Percentiles rank a stretch among this genome's conserved stretches.
Conservation (phyloP, 352 stramenopile genomes). For the Phytophthora tubulina region DNA sequence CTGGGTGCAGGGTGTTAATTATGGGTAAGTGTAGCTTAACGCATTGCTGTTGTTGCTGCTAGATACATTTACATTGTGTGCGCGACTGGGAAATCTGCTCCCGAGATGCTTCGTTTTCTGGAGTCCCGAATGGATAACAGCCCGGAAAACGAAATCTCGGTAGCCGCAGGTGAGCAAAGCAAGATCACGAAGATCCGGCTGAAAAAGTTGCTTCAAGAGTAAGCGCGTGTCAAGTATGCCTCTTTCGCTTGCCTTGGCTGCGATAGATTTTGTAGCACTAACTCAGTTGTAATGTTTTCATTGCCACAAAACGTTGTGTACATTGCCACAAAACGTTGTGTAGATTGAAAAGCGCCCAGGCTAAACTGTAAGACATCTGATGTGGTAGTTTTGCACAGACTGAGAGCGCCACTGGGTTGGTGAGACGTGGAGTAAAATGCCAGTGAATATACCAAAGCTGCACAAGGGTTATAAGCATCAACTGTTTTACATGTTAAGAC, state of each 20-base stretch:
- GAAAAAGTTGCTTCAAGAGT: constrained; percentile 71
- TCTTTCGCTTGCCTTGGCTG: too few species aligned
- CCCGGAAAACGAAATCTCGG: constrained; percentile 54
- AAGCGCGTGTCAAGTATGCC: constrained; percentile 24
- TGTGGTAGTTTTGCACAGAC: too few species aligned
- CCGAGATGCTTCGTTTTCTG: constrained; percentile 80
- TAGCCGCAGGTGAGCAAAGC: constrained; percentile 75
- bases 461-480: too few species aligned
- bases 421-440: too few species aligned
- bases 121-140: constrained; percentile 63
- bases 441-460: too few species aligned
- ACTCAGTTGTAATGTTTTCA: neutral
- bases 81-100: constrained; percentile 78
- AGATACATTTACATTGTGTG: constrained; percentile 89
- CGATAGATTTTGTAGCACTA: neutral
- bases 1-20: neutral
- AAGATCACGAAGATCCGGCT: constrained; percentile 84
- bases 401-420: too few species aligned
- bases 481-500: too few species aligned
- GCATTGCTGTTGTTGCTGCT: neutral
- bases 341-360: constrained; percentile 5
- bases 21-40: too few species aligned
- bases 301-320: neutral
- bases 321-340: neutral
- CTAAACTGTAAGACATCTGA: constrained; percentile 12